Evolutionary conservation across 2,329 filamentous ascomycete genomes (phyloP).

Genomic region (Colletotrichum siamense): DNA sequence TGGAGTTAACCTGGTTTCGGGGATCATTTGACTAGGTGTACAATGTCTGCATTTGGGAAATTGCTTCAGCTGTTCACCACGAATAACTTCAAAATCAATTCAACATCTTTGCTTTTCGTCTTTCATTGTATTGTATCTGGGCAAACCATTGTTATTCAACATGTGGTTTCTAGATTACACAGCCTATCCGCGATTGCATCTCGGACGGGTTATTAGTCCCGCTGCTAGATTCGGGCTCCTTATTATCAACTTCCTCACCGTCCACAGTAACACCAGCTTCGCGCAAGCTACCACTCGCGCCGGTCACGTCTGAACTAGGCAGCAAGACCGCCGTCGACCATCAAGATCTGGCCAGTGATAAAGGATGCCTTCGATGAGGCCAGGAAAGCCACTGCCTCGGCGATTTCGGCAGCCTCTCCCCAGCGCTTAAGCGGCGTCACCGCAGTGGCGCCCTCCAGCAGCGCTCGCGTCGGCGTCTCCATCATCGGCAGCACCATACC

Average conservation of each 20-base stretch:
- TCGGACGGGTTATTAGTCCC: neutral
- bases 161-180: neutral
- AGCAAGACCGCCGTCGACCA: neutral
- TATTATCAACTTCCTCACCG: neutral
- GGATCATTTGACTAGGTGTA: neutral
- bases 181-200: neutral
- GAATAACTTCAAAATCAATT: neutral
- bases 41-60: neutral
- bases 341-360: neutral
- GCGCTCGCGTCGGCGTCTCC: neutral
- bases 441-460: neutral
- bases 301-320: neutral
- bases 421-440: neutral
- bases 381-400: neutral
- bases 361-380: neutral
- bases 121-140: neutral
- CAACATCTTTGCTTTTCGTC: neutral
- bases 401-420: neutral
- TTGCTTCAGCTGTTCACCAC: neutral
- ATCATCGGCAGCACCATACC: neutral
- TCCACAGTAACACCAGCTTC: neutral
- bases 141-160: neutral
- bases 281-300: neutral
- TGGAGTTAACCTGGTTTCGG: neutral
- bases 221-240: neutral